Base-by-base conservation (phyloP, 2,329 filamentous ascomycete genomes). In the Aspergillus japonicus region DNA sequence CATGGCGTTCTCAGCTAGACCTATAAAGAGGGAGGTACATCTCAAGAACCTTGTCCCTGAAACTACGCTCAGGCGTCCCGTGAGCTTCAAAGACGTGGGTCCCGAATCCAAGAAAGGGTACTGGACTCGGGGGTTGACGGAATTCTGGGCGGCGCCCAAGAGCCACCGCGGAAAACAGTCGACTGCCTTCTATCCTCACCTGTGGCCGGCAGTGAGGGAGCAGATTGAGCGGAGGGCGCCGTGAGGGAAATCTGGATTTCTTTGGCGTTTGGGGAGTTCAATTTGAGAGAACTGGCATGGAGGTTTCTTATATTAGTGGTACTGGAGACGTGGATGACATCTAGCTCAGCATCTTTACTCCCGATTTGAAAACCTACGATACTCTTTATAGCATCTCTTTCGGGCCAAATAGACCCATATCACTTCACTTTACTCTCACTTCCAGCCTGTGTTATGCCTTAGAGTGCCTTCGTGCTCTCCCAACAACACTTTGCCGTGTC, bases 1-100 rank as follows among this genome's bases (percentile, higher is more conserved):
- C 2, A 80, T 80, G 72, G 75, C 76, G 39, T 75, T 77, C 58
- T 80, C 76, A 5, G 76, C 76, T 1, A 75, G 80, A 53, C 76
- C 78, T 0, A 73, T 75, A 12, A 70, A 73, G 24, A 76, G 78
- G 0, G 70, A 74, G n/a, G 76, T 80, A 50, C 73, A 71, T 19
- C 47, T 82, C n/a, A 72, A 73, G 14, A 76, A 81, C 56, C 68
- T 81, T 1, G 68, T 71, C 21, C 69, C 75, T 2, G 70, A 71
- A 39, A 76, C 71, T 47, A 68, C 75, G 42, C 12, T 63, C 1
- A 39, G 75, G 19, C 75, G 77, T 11, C 78, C 78, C 2, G 75
- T 80, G 24, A 74, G 64, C 54, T 80, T 81, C 63, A 70, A 72
- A 11, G 77, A 77, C 56, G 63, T 69, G 48, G 75, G 75, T 21